These are phyloP conservation scores for Allantophomopsis lycopodina DNA, from an alignment of 2,329 filamentous ascomycete genomes.

Conservation along the genomic window DNA sequence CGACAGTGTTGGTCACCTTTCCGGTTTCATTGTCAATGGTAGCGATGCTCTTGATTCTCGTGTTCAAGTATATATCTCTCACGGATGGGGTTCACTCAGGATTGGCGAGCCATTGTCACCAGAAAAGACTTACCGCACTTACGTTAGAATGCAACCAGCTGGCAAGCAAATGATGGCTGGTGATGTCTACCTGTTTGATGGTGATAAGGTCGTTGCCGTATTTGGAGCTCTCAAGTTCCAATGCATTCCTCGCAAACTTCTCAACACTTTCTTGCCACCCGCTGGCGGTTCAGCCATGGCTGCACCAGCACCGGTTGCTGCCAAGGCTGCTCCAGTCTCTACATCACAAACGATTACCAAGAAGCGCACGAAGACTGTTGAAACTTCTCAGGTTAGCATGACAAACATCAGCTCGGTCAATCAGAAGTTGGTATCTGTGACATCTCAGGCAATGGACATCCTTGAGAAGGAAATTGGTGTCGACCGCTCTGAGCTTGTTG, in stretches of 20 bases:
- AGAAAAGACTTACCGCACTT: slow-evolving; percentile 36
- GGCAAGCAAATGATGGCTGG: slow-evolving; percentile 36
- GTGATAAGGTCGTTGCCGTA: slow-evolving; percentile 12
- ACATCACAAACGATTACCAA: slow-evolving; percentile 18
- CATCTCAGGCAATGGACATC: slow-evolving; percentile 33
- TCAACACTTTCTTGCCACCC: slow-evolving; percentile 55
- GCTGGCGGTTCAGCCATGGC: slow-evolving; percentile 27
- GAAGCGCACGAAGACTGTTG: slow-evolving; percentile 24
- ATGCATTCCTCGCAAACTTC: slow-evolving; percentile 40
- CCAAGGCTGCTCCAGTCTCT: slow-evolving; percentile 16
- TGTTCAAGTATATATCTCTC: slow-evolving; percentile 42
- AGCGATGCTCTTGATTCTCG: slow-evolving; percentile 40
- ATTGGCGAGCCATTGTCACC: slow-evolving; percentile 31
- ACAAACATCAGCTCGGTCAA: slow-evolving; percentile 29
- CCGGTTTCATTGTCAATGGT: slow-evolving; percentile 47
- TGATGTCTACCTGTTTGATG: slow-evolving; percentile 39
- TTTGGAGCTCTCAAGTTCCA: slow-evolving; percentile 15
- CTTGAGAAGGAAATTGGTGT: slow-evolving; percentile 43
- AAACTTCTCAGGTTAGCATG: slow-evolving; percentile 23
- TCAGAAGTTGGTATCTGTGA: slow-evolving; percentile 28
- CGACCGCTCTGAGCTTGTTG: slow-evolving; percentile 36
- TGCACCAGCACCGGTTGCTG: slow-evolving; percentile 15
- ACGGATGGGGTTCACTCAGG: slow-evolving; percentile 41
- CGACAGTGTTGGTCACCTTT: slow-evolving; percentile 43
- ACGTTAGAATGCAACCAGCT: slow-evolving; percentile 40